These are phyloP conservation scores for Coniochaeta sp. DNA, from an alignment of 2,329 filamentous ascomycete species.

Conservation along the genomic window DNA sequence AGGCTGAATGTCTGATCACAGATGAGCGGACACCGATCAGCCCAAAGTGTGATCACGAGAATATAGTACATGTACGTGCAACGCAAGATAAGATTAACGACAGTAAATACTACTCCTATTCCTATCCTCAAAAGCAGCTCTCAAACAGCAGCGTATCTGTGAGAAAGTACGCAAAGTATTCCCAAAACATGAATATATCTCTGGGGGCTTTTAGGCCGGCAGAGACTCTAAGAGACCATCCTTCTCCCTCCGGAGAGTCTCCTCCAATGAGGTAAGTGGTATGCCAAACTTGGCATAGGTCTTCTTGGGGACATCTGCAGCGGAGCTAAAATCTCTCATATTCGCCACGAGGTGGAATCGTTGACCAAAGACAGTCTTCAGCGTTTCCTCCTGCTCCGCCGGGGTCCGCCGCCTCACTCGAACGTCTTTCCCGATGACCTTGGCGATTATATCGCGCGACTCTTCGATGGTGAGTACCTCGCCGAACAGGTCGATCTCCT, in stretches of 20 bases:
- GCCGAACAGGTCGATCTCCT: conserved; percentile 22
- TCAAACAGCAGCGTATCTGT: no score
- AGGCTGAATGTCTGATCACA: no score
- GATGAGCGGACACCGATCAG: no score
- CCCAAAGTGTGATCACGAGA: no score
- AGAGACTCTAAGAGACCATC: conserved; percentile 13
- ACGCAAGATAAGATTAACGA: no score
- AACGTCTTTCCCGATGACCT: conserved; percentile 22
- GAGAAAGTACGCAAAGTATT: no score
- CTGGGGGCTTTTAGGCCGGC: conserved; percentile 1
- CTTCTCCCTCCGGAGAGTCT: conserved; percentile 16
- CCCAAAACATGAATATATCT: background rate
- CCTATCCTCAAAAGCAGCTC: no score
- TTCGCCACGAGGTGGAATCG: conserved; percentile 19
- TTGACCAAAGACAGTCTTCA: conserved; percentile 11
- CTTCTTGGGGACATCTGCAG: conserved; percentile 7
- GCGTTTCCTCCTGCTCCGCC: conserved; percentile 14
- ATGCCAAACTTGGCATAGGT: conserved; percentile 20
- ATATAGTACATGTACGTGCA: no score
- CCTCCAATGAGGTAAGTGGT: conserved; percentile 18
- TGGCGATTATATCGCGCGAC: conserved; percentile 17
- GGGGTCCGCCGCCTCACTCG: conserved; percentile 9
- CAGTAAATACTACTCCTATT: no score
- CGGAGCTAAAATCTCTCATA: conserved; percentile 13
- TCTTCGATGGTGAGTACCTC: conserved; percentile 23